phyloP scores from a whole-genome alignment of 2,329 filamentous ascomycete genomes.

The Alternaria infectoria region DNA sequence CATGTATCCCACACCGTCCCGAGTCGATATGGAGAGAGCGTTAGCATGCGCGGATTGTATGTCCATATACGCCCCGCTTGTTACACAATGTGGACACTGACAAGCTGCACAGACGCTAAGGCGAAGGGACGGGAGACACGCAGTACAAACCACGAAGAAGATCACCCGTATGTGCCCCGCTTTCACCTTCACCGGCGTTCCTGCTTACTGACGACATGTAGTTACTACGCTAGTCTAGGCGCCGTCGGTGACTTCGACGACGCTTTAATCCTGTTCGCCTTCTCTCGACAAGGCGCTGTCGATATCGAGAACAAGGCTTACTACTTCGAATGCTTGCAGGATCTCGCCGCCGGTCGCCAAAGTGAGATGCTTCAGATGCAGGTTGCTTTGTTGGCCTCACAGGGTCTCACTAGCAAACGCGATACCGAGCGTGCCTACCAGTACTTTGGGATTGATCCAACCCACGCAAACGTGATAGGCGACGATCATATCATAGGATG shows the following conservation, averaged over 20 bases:
- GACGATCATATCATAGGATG: conserved; percentile 68
- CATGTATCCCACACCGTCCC: conserved; percentile 44
- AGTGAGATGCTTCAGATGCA: conserved; percentile 65
- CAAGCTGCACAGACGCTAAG: conserved; percentile 30
- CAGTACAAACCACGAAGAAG: conserved; percentile 41
- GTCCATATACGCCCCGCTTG: background rate
- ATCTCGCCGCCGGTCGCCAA: conserved; percentile 62
- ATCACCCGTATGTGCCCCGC: conserved; percentile 39
- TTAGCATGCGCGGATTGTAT: conserved; percentile 48
- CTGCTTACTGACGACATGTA: conserved; percentile 30
- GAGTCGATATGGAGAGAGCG: conserved; percentile 47
- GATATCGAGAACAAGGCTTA: conserved; percentile 63
- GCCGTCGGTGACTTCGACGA: conserved; percentile 68
- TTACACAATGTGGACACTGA: conserved; percentile 15
- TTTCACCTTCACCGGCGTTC: background rate
- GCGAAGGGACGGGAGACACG: conserved; percentile 32
- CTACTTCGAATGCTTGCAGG: conserved; percentile 70
- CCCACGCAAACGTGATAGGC: conserved; percentile 49
- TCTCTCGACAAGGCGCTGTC: conserved; percentile 63
- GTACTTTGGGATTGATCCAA: conserved; percentile 61
- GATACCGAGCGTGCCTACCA: conserved; percentile 65
- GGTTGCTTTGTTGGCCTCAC: conserved; percentile 63
- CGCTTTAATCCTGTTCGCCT: conserved; percentile 66
- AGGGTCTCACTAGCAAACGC: conserved; percentile 63
- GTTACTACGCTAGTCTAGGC: conserved; percentile 68